A percentile compares a stretch with the other conserved stretches of the same genome.
These are phyloP conservation scores for Aspergillus olivimuriae DNA, from an alignment of 495 filamentous ascomycete species.

Conservation along the genomic window DNA sequence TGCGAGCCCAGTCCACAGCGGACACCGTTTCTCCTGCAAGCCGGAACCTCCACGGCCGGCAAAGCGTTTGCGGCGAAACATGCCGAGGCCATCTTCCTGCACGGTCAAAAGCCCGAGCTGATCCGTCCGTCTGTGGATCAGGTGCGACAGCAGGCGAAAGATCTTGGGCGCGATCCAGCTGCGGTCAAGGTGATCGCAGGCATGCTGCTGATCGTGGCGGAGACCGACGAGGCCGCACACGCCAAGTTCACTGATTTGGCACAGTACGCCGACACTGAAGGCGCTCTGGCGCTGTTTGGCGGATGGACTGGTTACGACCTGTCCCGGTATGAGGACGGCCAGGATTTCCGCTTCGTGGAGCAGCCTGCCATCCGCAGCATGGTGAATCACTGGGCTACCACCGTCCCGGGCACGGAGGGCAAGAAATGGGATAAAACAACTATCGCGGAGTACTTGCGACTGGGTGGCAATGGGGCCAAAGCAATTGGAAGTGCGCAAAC, in stretches of 20 bases:
- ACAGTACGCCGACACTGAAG: constrained; percentile 43
- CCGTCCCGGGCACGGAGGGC: constrained; percentile 30
- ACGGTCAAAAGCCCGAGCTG: constrained; percentile 41
- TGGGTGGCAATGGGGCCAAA: constrained; percentile 54
- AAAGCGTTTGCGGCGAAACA: constrained; percentile 59
- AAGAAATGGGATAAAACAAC: constrained; percentile 58
- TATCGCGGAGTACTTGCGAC: constrained; percentile 53
- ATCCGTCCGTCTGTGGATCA: constrained; percentile 39
- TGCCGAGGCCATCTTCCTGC: constrained; percentile 47
- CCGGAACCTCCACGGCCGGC: constrained; percentile 55
- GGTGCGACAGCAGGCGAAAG: constrained; percentile 40
- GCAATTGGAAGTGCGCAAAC: constrained; percentile 49
- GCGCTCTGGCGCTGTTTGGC: constrained; percentile 48
- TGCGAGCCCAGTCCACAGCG: constrained; percentile 59
- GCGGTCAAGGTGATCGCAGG: constrained; percentile 49
- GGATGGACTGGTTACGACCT: constrained; percentile 52
- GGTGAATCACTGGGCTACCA: constrained; percentile 37
- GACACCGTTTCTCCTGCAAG: constrained; percentile 61
- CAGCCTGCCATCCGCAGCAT: constrained; percentile 48
- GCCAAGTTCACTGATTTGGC: constrained; percentile 43
- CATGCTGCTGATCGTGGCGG: constrained; percentile 43
- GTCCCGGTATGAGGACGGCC: constrained; percentile 42
- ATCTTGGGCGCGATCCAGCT: constrained; percentile 35
- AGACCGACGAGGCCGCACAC: constrained; percentile 48
- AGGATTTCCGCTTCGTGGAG: constrained; percentile 52